Evolutionary conservation across 2,329 filamentous ascomycete genomes (phyloP), one percentile per base, ranked within the genome.

Genomic region (Seiridium cupressi): DNA sequence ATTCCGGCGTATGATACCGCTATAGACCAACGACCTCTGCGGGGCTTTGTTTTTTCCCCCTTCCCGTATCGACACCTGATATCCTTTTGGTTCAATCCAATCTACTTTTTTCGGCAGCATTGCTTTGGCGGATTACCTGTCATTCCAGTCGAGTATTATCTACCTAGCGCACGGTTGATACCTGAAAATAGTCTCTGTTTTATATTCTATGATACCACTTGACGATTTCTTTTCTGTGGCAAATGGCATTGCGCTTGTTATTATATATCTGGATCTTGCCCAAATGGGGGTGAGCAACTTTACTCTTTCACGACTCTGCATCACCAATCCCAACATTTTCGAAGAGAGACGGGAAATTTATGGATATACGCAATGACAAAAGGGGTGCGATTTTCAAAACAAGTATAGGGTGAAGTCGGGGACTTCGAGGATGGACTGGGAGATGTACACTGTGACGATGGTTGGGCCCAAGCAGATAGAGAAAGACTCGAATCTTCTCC

Each of bases 1-100:
- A 11, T 11, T 32, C 8, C 18, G 26, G 11, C 6, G 10, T 32
- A 7, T n/a, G 26, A 46, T 49, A 13, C 54, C 55, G 60, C 59
- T 48, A 62, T 64, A 65, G 64, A 64, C 60, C 60, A 60, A 63
- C 59, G 62, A 65, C 64, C 63, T 64, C 59, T 57, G 66, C 53
- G 64, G 61, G 58, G 63, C 55, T 63, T 66, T 61, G 57, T 67
- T 62, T 58, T 66, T 42, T 42, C 38, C 38, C 38, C 38, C 32
- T 31, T 36, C 11, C 49, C 11, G 18, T 53, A 36, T 10, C 49
- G 42, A 11, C 36, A 55, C 13, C 11, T 31, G 51, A 58, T 47
- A 54, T 59, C n/a, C 34, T 31, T 44, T 54, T 31, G 32, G 36
- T 26, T 35, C 31, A n/a, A 2, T 51, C 35, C 57, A 18, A 42